A percentile compares a stretch with the other conserved stretches of the same genome.
Evolutionary conservation across 2,329 filamentous ascomycete genomes (phyloP).

Genomic region (Aspergillus intermedius): DNA sequence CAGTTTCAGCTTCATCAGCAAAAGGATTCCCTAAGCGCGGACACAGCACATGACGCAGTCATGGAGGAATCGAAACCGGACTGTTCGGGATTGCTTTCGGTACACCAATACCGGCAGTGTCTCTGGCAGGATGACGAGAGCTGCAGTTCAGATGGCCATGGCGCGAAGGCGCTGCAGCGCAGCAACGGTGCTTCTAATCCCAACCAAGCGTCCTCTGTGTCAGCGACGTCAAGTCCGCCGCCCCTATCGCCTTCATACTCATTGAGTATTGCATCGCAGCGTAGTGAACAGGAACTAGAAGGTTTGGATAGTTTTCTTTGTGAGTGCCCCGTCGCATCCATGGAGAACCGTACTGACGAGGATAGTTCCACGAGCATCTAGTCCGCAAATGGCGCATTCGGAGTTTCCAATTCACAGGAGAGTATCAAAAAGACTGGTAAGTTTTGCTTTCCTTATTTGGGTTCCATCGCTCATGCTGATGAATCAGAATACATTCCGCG

Average conservation of each 20-base stretch:
- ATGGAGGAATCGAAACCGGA: too few relatives aligned
- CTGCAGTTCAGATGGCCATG: slow-evolving; percentile 14
- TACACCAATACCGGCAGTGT: slow-evolving; percentile 32
- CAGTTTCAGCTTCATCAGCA: slow-evolving; percentile 1
- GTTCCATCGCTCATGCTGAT: background rate
- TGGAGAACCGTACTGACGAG: background rate
- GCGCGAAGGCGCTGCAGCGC: slow-evolving; percentile 25
- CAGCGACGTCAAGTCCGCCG: slow-evolving; percentile 29
- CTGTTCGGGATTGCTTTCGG: slow-evolving; percentile 20
- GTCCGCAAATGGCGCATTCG: background rate
- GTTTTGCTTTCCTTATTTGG: background rate
- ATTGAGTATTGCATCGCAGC: slow-evolving; percentile 22
- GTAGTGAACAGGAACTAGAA: slow-evolving; percentile 25
- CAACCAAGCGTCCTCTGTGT: slow-evolving; percentile 20
- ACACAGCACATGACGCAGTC: too few relatives aligned
- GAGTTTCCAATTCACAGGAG: background rate
- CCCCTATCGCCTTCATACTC: slow-evolving; percentile 34
- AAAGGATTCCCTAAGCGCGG: slow-evolving; percentile 7
- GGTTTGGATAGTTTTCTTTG: slow-evolving; percentile 16
- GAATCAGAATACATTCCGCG: slow-evolving; percentile 26
- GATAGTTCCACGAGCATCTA: background rate
- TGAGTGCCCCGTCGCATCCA: slow-evolving; percentile 6
- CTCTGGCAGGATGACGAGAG: slow-evolving; percentile 23
- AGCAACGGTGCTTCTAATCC: slow-evolving; percentile 29
- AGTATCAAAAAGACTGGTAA: background rate